phyloP scores from a whole-genome alignment of 1,139 yeast species.

The Scheffersomyces segobiensis region DNA sequence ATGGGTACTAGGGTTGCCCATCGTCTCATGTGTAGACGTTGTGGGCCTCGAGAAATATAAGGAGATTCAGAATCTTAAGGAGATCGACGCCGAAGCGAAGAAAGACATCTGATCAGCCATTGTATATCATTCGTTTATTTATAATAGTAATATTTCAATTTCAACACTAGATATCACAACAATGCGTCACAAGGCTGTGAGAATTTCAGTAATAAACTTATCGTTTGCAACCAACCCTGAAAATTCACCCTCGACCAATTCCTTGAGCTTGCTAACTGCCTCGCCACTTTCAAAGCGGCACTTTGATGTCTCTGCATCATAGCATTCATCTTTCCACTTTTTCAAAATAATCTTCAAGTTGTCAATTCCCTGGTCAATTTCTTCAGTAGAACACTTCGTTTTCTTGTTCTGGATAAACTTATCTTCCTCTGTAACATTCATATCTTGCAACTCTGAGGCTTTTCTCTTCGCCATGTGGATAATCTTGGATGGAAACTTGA shows the following conservation, averaged over 20 bases:
- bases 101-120: slow-evolving; percentile 4
- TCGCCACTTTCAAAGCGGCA: slow-evolving; percentile 29
- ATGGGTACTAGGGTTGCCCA: slow-evolving; percentile 42
- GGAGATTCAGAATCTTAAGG: slow-evolving; percentile 21
- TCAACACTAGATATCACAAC: slow-evolving; percentile 2
- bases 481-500: slow-evolving; percentile 85
- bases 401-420: slow-evolving; percentile 44
- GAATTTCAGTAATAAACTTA: slow-evolving; percentile 43
- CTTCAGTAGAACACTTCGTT: slow-evolving; percentile 54
- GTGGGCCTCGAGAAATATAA: slow-evolving; percentile 28
- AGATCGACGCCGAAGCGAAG: slow-evolving; percentile 14
- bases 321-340: slow-evolving; percentile 59
- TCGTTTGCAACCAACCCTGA: slow-evolving; percentile 27
- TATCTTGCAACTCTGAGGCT: slow-evolving; percentile 81
- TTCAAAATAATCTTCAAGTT: slow-evolving; percentile 56
- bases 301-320: slow-evolving; percentile 33
- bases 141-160: not conserved
- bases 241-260: slow-evolving; percentile 29
- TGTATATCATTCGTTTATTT: not conserved
- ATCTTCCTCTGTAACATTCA: slow-evolving; percentile 43
- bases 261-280: slow-evolving; percentile 40
- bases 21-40: slow-evolving; percentile 30
- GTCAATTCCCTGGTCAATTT: slow-evolving; percentile 57
- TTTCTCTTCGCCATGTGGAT: slow-evolving; percentile 93
- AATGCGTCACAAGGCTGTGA: slow-evolving; percentile 26